These are phyloP conservation scores for Cytospora paraplurivora DNA, from an alignment of 2,329 filamentous ascomycete species.

Conservation along the genomic window DNA sequence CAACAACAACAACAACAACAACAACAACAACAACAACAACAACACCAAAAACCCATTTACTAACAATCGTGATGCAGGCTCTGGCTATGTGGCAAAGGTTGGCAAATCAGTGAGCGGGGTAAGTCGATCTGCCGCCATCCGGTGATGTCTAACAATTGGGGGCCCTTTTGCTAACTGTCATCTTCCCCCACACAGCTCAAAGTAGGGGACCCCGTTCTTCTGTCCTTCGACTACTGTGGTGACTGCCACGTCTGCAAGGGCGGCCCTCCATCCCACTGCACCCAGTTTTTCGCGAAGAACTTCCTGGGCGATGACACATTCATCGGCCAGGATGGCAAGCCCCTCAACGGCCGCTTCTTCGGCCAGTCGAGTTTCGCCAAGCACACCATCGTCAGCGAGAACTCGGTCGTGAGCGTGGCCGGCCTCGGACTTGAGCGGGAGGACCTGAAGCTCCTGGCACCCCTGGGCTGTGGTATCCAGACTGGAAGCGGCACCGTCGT, in stretches of 20 bases:
- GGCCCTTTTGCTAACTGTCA: neutral
- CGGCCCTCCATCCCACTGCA: conserved; percentile 50
- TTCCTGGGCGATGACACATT: conserved; percentile 53
- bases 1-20: too few species aligned
- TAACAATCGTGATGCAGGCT: conserved; percentile 31
- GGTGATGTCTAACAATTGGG: too few species aligned
- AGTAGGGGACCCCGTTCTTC: conserved; percentile 48
- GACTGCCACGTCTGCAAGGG: conserved; percentile 51
- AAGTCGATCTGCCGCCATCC: neutral
- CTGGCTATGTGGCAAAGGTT: conserved; percentile 51
- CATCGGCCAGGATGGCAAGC: conserved; percentile 40
- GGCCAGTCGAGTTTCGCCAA: conserved; percentile 40
- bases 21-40: too few species aligned
- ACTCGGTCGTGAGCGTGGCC: conserved; percentile 36
- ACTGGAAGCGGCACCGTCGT: conserved; percentile 39
- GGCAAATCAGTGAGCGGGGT: conserved; percentile 44
- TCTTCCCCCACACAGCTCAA: conserved; percentile 31
- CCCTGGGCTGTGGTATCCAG: conserved; percentile 38
- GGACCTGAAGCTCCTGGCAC: conserved; percentile 35
- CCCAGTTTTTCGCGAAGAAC: conserved; percentile 50
- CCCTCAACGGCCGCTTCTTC: conserved; percentile 40
- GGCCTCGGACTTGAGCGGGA: conserved; percentile 18
- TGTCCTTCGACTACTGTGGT: conserved; percentile 51
- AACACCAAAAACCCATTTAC: too few species aligned
- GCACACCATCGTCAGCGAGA: conserved; percentile 36